Percentiles rank a stretch among this genome's conserved stretches.
Evolutionary conservation across 257 asterid genomes (phyloP).

Genomic region (Penstemon barbatus): DNA sequence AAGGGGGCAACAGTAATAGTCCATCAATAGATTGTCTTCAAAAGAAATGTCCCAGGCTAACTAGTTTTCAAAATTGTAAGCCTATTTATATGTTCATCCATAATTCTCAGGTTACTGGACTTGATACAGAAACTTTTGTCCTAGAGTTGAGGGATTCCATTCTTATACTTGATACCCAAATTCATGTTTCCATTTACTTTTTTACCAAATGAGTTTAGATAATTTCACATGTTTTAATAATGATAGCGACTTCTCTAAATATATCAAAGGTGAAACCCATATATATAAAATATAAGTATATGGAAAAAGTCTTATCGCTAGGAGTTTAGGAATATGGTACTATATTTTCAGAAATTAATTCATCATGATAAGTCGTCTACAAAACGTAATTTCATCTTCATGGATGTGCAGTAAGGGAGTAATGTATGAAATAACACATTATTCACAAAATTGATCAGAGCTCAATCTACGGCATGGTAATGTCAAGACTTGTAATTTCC

Average conservation of each 20-base stretch:
- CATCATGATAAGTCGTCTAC: constrained; percentile 6
- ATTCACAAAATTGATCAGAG: constrained; percentile 14
- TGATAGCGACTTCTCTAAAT: no score
- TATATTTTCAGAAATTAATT: constrained; percentile 7
- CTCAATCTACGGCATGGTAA: constrained; percentile 3
- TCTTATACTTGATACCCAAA: neutral
- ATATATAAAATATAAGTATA: no score
- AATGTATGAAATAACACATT: constrained; percentile 10
- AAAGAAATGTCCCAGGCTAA: neutral
- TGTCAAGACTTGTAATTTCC: constrained; percentile 21
- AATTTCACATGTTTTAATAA: neutral
- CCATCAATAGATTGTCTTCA: neutral
- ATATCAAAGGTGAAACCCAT: no score
- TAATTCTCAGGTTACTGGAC: constrained; percentile 16
- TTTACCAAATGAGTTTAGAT: constrained; percentile 6
- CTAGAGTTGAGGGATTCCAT: neutral
- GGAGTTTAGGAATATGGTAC: constrained; percentile 5
- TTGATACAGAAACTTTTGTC: neutral
- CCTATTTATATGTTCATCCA: constrained; percentile 1
- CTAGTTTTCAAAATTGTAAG: constrained; percentile 4
- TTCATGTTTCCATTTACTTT: neutral
- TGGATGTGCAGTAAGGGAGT: constrained; percentile 11
- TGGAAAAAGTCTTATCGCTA: neutral
- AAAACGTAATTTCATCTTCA: constrained; percentile 20
- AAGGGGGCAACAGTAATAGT: constrained; percentile 13